phyloP scores from a whole-genome alignment of 129 eudicot genomes.

The Helianthus annuus region DNA sequence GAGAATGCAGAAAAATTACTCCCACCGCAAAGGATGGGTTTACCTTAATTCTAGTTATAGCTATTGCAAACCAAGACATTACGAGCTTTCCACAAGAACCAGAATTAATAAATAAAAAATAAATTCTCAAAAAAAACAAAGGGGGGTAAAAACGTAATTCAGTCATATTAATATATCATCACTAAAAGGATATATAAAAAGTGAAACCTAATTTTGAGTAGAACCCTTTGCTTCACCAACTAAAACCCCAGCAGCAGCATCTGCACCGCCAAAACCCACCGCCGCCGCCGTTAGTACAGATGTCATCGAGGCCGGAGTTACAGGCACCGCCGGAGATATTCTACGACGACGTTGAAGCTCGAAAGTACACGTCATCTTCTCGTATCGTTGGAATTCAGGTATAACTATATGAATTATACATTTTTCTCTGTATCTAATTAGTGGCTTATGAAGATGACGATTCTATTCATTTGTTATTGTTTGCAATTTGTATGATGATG shows the following conservation, averaged over 20 bases:
- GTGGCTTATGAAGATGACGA: background rate
- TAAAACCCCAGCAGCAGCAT: constrained; percentile 13
- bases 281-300: constrained; percentile 17
- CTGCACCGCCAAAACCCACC: constrained; percentile 9
- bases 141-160: too few species aligned
- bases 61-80: too few species aligned
- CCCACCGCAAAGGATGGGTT: too few species aligned
- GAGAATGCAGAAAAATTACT: too few species aligned
- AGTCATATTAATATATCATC: too few species aligned
- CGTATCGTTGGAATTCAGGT: constrained; percentile 99
- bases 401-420: background rate
- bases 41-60: too few species aligned
- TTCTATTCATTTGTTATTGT: background rate
- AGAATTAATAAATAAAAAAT: too few species aligned
- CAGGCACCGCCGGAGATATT: constrained; percentile 98
- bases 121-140: too few species aligned
- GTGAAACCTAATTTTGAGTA: constrained; percentile 15
- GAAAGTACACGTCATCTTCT: constrained; percentile 95
- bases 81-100: too few species aligned
- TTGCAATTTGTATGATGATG: background rate
- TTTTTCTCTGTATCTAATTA: background rate
- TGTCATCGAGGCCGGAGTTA: constrained; percentile 87
- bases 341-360: constrained; percentile 92
- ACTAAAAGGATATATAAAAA: background rate
- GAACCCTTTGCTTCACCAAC: constrained; percentile 6